Conservation (phyloP, 768 basidiomycete genomes). For the Megacollybia marginata region DNA sequence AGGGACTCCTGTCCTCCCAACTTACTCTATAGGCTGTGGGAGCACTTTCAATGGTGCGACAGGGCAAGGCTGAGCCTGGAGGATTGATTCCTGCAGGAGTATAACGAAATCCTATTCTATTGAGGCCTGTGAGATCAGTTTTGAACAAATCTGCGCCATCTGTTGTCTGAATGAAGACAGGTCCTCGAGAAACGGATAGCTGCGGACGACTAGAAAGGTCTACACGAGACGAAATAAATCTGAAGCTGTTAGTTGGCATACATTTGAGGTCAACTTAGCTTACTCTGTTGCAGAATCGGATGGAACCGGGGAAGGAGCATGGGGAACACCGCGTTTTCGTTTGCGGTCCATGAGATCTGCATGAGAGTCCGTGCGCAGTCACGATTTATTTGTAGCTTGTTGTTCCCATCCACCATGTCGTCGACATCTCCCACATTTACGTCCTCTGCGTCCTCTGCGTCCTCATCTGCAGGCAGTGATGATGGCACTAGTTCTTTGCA, state of each 20-base stretch:
- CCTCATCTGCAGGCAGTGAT: too few relatives aligned
- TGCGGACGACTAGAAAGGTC: constrained; percentile 66
- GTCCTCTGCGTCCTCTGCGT: too few relatives aligned
- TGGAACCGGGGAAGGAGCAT: constrained; percentile 52
- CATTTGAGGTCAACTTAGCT: constrained; percentile 6
- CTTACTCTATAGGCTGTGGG: constrained; percentile 67
- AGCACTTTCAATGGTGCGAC: constrained; percentile 74
- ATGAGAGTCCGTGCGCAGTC: neutral
- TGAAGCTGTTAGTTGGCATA: constrained; percentile 14
- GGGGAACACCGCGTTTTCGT: constrained; percentile 47
- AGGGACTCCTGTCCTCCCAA: constrained; percentile 88
- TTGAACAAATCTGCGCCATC: constrained; percentile 52
- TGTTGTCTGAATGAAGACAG: constrained; percentile 53
- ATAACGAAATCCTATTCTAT: constrained; percentile 76
- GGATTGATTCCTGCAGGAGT: constrained; percentile 70
- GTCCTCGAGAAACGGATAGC: constrained; percentile 69
- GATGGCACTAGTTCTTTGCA: too few relatives aligned
- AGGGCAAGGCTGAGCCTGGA: constrained; percentile 49
- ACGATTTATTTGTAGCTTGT: neutral
- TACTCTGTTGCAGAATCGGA: constrained; percentile 44
- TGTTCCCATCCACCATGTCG: neutral
- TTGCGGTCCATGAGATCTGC: constrained; percentile 20
- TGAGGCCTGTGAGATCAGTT: constrained; percentile 66
- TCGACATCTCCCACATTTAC: too few relatives aligned
- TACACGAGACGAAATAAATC: constrained; percentile 55